Evolutionary conservation across 768 basidiomycete species (phyloP).

Genomic region (Suillus cothurnatus): DNA sequence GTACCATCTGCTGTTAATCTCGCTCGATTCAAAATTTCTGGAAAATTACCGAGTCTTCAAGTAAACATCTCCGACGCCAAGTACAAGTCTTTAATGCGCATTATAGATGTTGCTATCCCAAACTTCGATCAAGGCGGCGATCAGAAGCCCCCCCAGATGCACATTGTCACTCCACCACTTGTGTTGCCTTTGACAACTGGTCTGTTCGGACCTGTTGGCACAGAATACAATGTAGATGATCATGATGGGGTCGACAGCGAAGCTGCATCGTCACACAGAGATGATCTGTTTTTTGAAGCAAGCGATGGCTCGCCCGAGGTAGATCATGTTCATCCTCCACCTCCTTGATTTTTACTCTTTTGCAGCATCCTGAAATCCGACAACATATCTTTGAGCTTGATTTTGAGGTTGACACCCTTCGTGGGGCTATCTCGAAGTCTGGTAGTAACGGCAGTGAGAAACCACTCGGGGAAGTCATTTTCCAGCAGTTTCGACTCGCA

Average conservation of each 20-base stretch:
- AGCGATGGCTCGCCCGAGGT: constrained; percentile 63
- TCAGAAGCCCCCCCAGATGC: constrained; percentile 23
- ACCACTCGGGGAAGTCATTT: constrained; percentile 73
- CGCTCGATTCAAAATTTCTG: constrained; percentile 88
- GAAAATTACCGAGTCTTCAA: constrained; percentile 82
- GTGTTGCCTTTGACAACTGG: constrained; percentile 55
- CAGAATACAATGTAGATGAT: constrained; percentile 72
- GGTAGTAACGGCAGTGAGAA: constrained; percentile 62
- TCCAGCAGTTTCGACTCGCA: constrained; percentile 76
- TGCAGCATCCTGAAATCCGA: constrained; percentile 38
- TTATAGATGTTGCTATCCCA: constrained; percentile 90
- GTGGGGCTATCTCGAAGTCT: constrained; percentile 78
- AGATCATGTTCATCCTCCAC: constrained; percentile 18
- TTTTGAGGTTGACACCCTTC: constrained; percentile 84
- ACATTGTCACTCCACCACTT: constrained; percentile 28
- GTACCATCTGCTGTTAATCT: constrained; percentile 81
- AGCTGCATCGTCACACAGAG: constrained; percentile 40
- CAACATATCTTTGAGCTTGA: constrained; percentile 79
- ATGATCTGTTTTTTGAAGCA: constrained; percentile 74
- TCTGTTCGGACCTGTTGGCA: constrained; percentile 53
- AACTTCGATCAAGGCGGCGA: constrained; percentile 60
- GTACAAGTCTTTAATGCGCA: constrained; percentile 89
- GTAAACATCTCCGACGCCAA: constrained; percentile 91
- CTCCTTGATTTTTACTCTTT: constrained; percentile 1
- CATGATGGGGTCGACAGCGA: constrained; percentile 52